phyloP scores from a whole-genome alignment of 78 protist species.

The Emiliania huxleyi region DNA sequence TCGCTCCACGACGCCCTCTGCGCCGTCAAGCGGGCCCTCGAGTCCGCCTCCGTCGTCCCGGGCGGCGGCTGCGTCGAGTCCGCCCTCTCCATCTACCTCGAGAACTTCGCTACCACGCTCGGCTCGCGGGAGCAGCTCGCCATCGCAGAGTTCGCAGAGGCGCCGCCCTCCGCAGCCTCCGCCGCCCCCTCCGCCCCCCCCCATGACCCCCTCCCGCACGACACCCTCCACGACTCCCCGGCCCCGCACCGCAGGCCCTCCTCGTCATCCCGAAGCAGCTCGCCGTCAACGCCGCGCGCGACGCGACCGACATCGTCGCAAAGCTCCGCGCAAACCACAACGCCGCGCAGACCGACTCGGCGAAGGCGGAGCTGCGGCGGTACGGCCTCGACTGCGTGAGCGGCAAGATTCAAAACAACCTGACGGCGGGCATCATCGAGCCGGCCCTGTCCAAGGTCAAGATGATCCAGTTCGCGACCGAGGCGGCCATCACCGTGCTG shows the following conservation, averaged over 20 bases:
- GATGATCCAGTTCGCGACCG: constrained; percentile 95
- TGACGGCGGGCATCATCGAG: constrained; percentile 97
- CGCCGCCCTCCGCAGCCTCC: too few species aligned
- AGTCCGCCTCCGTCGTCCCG: constrained; percentile 79
- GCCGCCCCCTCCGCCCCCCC: too few species aligned
- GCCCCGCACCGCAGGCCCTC: too few species aligned
- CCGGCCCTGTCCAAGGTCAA: constrained; percentile 95
- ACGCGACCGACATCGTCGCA: constrained; percentile 96
- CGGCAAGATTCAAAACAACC: constrained; percentile 63
- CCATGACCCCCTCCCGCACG: background rate
- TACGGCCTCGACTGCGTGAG: background rate
- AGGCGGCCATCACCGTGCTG: constrained; percentile 96
- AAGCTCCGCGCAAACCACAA: constrained; percentile 91
- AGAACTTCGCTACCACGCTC: constrained; percentile 85
- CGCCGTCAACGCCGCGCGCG: constrained; percentile 96
- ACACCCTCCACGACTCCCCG: too few species aligned
- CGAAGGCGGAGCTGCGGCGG: constrained; percentile 36
- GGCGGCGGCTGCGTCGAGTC: constrained; percentile 98
- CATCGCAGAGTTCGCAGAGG: constrained; percentile 95
- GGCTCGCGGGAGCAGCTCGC: constrained; percentile 96
- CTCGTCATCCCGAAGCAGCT: constrained; percentile 97
- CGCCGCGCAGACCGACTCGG: constrained; percentile 78
- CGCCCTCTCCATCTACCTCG: constrained; percentile 95
- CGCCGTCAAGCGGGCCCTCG: constrained; percentile 91
- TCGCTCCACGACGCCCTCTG: constrained; percentile 98